phyloP scores from a whole-genome alignment of 352 stramenopile genomes.

The Thraustotheca clavata region DNA sequence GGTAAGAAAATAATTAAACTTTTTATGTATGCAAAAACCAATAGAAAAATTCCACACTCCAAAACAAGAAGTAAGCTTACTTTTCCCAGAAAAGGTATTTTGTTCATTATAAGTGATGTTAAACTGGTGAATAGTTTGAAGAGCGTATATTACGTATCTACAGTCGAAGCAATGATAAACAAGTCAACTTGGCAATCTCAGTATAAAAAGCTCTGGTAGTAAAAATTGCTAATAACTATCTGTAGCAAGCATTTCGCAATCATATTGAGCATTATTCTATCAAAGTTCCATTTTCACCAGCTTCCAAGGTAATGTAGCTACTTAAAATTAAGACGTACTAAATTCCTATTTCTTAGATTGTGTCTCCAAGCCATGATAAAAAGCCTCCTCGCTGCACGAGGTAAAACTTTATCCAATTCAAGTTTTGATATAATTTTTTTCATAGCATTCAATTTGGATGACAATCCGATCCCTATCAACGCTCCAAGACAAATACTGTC shows the following conservation, averaged over 20 bases:
- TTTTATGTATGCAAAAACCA: background rate
- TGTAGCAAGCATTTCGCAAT: slow-evolving; percentile 45
- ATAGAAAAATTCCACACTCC: slow-evolving; percentile 63
- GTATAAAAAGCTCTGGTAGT: slow-evolving; percentile 24
- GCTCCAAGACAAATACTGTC: no score
- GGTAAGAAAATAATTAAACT: background rate
- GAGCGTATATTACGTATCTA: slow-evolving; percentile 74
- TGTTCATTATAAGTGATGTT: background rate
- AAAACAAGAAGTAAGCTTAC: slow-evolving; percentile 68
- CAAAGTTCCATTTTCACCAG: slow-evolving; percentile 46
- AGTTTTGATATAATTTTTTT: no score
- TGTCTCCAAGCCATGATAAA: no score
- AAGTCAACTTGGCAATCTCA: slow-evolving; percentile 49
- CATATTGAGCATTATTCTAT: slow-evolving; percentile 53
- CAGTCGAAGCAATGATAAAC: slow-evolving; percentile 42
- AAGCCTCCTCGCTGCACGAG: no score
- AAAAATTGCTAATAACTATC: background rate
- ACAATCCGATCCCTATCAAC: no score
- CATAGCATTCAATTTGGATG: no score
- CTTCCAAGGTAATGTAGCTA: slow-evolving; percentile 75
- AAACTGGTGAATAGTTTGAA: slow-evolving; percentile 45
- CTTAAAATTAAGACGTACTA: no score
- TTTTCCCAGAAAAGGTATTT: slow-evolving; percentile 75
- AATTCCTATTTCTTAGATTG: no score
- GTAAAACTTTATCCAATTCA: no score